A percentile compares a stretch with the other conserved stretches of the same genome.
phyloP scores from a whole-genome alignment of 1,284 basidiomycete species.

The Amylostereum areolatum region DNA sequence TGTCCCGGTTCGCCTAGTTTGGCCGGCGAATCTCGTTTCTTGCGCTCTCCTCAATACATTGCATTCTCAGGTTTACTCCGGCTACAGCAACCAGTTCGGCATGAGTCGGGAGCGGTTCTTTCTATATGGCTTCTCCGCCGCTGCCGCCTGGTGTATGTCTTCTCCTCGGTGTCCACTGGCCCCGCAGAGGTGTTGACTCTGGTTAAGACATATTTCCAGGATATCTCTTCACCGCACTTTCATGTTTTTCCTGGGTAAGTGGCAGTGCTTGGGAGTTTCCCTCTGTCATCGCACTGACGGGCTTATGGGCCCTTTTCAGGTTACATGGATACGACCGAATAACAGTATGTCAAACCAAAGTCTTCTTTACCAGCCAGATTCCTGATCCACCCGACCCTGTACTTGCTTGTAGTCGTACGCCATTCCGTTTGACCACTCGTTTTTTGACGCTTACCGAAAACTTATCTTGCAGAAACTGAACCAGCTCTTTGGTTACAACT shows the following conservation, averaged over 20 bases:
- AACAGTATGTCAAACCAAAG: slow-evolving; percentile 26
- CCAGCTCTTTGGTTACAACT: slow-evolving; percentile 75
- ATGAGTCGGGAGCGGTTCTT: slow-evolving; percentile 78
- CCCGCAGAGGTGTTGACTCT: no score
- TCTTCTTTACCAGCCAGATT: neutral
- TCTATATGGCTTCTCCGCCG: slow-evolving; percentile 50
- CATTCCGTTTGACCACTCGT: neutral
- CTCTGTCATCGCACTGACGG: no score
- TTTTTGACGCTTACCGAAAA: neutral
- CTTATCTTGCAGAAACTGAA: slow-evolving; percentile 36
- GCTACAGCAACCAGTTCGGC: slow-evolving; percentile 57
- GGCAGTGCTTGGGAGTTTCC: neutral
- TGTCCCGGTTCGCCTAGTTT: slow-evolving; percentile 35
- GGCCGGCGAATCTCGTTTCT: slow-evolving; percentile 80
- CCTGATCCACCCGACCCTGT: neutral
- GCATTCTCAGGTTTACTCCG: slow-evolving; percentile 58
- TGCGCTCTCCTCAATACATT: slow-evolving; percentile 82
- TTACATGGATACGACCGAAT: slow-evolving; percentile 76
- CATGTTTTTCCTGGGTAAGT: slow-evolving; percentile 55
- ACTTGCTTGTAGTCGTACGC: neutral
- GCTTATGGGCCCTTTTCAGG: slow-evolving; percentile 10
- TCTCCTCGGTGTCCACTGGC: neutral
- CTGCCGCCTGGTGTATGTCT: slow-evolving; percentile 56
- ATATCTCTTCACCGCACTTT: slow-evolving; percentile 54
- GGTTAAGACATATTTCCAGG: slow-evolving; percentile 54